Percentiles rank a stretch among this genome's conserved stretches.
Conservation (phyloP, 345 rosid species). For the Eucalyptus erythrocorys region DNA sequence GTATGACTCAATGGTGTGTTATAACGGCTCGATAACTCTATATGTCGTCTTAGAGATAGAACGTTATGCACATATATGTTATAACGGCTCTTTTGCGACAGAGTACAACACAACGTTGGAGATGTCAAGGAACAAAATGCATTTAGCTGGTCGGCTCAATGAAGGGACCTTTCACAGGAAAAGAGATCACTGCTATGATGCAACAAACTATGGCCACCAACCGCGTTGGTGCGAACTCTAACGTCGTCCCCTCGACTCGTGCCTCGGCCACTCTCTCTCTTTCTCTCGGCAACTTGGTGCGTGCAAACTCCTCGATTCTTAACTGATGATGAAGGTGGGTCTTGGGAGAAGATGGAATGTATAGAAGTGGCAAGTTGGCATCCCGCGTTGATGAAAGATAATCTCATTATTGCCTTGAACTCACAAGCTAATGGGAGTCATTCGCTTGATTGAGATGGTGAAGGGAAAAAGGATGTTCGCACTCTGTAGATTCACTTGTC, state of each 20-base stretch:
- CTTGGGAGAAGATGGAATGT: background rate
- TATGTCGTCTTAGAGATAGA: too few relatives aligned
- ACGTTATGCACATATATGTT: too few relatives aligned
- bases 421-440: too few relatives aligned
- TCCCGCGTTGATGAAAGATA: too few relatives aligned
- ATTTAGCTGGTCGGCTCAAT: conserved; percentile 26
- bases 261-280: conserved; percentile 19
- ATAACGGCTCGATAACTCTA: too few relatives aligned
- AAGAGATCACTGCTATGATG: conserved; percentile 56
- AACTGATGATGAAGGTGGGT: background rate
- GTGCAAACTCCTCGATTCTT: too few relatives aligned
- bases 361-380: too few relatives aligned
- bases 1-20: too few relatives aligned
- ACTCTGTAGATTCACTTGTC: background rate
- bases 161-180: conserved; percentile 50
- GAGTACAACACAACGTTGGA: background rate
- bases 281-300: background rate
- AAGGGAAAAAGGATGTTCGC: too few relatives aligned
- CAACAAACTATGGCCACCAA: conserved; percentile 75
- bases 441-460: too few relatives aligned
- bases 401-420: too few relatives aligned
- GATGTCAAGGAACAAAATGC: background rate
- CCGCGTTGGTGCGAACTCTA: conserved; percentile 78
- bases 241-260: conserved; percentile 25
- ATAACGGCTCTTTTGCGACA: too few relatives aligned